A percentile compares a stretch with the other conserved stretches of the same genome.
Conservation (phyloP, 495 filamentous ascomycete genomes). For the Lasiosphaeria hispida region DNA sequence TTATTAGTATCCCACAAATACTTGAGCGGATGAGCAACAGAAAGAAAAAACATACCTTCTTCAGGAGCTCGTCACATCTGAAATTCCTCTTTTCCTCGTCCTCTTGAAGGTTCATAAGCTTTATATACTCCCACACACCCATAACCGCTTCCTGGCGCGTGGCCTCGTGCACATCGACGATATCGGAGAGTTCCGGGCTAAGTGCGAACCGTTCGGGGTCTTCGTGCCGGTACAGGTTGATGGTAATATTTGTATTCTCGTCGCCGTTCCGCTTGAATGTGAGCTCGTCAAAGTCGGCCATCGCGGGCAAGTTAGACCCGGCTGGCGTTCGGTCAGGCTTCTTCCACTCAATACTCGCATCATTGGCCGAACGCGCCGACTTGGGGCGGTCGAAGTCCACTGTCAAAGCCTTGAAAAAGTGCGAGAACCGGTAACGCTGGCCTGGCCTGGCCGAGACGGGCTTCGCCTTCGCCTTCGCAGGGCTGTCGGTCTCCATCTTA, state of each 20-base stretch:
- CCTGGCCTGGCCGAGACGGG: constrained; percentile 39
- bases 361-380: constrained; percentile 48
- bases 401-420: constrained; percentile 91
- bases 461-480: constrained; percentile 49
- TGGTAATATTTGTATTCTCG: constrained; percentile 85
- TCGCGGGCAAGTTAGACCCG: constrained; percentile 48
- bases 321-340: constrained; percentile 61
- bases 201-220: constrained; percentile 78
- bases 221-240: constrained; percentile 85
- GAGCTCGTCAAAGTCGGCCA: constrained; percentile 82
- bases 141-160: constrained; percentile 81
- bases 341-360: constrained; percentile 66
- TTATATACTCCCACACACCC: constrained; percentile 94
- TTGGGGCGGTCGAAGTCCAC: constrained; percentile 75
- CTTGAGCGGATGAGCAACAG: background rate
- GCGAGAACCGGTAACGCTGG: constrained; percentile 67
- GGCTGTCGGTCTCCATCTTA: constrained; percentile 66
- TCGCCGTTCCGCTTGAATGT: constrained; percentile 90
- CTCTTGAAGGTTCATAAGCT: constrained; percentile 79
- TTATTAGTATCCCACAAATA: constrained; percentile 17
- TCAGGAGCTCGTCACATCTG: constrained; percentile 79
- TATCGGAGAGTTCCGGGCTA: constrained; percentile 71
- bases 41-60: constrained; percentile 51
- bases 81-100: constrained; percentile 91
- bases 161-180: constrained; percentile 84